Conservation (phyloP, 306 rosid genomes). For the Clitoria ternatea region DNA sequence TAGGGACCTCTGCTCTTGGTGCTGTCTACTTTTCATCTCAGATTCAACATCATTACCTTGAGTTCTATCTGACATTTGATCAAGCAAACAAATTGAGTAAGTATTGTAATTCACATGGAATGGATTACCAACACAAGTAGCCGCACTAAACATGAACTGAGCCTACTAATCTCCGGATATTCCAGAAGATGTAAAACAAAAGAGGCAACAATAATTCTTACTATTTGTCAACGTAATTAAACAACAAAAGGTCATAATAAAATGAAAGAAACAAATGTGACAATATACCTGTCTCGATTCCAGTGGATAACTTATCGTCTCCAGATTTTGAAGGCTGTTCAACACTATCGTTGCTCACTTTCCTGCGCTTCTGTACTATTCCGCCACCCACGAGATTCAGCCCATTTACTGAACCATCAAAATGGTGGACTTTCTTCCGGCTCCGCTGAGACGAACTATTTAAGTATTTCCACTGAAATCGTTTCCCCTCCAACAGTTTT, state of each 20-base stretch:
- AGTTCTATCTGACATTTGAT: slow-evolving; percentile 31
- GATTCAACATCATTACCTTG: slow-evolving; percentile 23
- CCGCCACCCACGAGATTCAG: slow-evolving; percentile 38
- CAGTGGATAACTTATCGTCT: slow-evolving; percentile 29
- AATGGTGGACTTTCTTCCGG: slow-evolving; percentile 55
- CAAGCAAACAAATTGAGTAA: slow-evolving; percentile 16
- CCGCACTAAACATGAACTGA: slow-evolving; percentile 27
- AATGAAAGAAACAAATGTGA: slow-evolving; percentile 5
- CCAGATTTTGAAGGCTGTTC: slow-evolving; percentile 38
- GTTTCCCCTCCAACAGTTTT: slow-evolving; percentile 61
- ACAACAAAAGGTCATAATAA: slow-evolving; percentile 12
- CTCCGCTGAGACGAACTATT: slow-evolving; percentile 56
- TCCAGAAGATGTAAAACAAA: slow-evolving; percentile 40
- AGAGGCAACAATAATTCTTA: not conserved
- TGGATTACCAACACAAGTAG: slow-evolving; percentile 22
- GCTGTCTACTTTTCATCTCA: slow-evolving; percentile 7
- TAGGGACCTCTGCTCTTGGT: slow-evolving; percentile 33
- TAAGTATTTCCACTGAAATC: slow-evolving; percentile 66
- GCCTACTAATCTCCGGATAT: slow-evolving; percentile 20
- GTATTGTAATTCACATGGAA: slow-evolving; percentile 2
- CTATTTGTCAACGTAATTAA: slow-evolving; percentile 20
- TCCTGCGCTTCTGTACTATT: slow-evolving; percentile 52
- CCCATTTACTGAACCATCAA: slow-evolving; percentile 33
- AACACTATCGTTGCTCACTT: slow-evolving; percentile 37
- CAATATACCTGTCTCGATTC: slow-evolving; percentile 57